Conservation (phyloP, 2,329 filamentous ascomycete species). For the Fusarium protoensiforme region DNA sequence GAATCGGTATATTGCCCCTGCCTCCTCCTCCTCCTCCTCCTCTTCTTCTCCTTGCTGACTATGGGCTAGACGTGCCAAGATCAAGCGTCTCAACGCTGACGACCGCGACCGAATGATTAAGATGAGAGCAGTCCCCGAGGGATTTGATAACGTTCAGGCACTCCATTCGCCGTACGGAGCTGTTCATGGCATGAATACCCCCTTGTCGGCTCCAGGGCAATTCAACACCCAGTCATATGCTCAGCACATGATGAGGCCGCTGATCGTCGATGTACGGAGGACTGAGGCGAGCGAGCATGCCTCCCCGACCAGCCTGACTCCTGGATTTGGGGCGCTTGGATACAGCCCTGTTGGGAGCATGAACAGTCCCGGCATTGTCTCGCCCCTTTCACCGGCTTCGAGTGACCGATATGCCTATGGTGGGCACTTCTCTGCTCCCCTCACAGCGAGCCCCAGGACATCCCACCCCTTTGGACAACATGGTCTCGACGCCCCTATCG, state of each 20-base stretch:
- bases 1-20: conserved; percentile 75
- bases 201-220: conserved; percentile 61
- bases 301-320: conserved; percentile 74
- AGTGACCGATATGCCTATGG: conserved; percentile 66
- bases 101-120: conserved; percentile 78
- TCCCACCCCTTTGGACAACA: conserved; percentile 64
- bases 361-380: conserved; percentile 65
- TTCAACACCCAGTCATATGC: conserved; percentile 62
- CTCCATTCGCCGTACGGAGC: conserved; percentile 75
- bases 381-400: conserved; percentile 66
- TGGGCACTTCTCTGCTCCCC: conserved; percentile 58
- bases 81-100: conserved; percentile 76
- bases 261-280: conserved; percentile 76
- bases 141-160: conserved; percentile 77
- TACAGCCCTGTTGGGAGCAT: conserved; percentile 67
- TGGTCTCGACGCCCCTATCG: conserved; percentile 57
- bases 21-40: not conserved
- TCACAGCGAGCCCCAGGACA: conserved; percentile 60
- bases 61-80: conserved; percentile 71
- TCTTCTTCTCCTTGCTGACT: conserved; percentile 20
- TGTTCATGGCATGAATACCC: conserved; percentile 62
- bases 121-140: conserved; percentile 76
- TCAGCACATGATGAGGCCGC: conserved; percentile 72
- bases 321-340: conserved; percentile 73
- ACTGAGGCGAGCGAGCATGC: conserved; percentile 73